A percentile compares a stretch with the other conserved stretches of the same genome.
phyloP scores from a whole-genome alignment of 192 early-diverging fungal genomes.

The Coemansia sp. region DNA sequence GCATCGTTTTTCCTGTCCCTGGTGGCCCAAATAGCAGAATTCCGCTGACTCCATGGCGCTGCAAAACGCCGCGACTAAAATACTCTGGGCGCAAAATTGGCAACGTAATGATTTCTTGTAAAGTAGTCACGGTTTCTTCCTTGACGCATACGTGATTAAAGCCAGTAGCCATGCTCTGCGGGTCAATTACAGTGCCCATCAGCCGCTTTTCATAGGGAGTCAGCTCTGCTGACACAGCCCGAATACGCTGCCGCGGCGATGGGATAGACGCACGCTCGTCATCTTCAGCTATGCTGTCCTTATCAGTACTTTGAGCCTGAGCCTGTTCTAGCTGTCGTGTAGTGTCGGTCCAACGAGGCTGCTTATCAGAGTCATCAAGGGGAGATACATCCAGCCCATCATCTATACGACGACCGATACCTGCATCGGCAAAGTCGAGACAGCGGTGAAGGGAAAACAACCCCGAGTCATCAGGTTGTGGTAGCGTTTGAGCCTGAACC shows the following conservation, averaged over 20 bases:
- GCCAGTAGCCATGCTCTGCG: conserved; percentile 53
- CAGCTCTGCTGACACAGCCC: conserved; percentile 49
- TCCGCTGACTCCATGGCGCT: conserved; percentile 67
- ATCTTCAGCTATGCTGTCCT: neutral
- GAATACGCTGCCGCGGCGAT: conserved; percentile 44
- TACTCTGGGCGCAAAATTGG: conserved; percentile 75
- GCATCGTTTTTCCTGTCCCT: conserved; percentile 83
- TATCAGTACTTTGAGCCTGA: neutral
- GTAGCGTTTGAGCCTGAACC: neutral
- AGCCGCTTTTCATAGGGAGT: conserved; percentile 74
- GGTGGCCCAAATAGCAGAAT: conserved; percentile 84
- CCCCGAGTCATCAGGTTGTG: neutral
- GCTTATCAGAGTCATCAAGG: neutral
- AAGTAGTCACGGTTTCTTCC: conserved; percentile 73
- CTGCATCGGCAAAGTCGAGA: conserved; percentile 41
- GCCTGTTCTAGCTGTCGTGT: conserved; percentile 22
- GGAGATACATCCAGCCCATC: conserved; percentile 35
- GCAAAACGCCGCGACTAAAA: conserved; percentile 69
- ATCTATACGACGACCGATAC: conserved; percentile 31
- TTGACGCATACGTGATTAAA: conserved; percentile 77
- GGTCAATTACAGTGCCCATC: conserved; percentile 76
- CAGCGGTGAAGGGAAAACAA: conserved; percentile 21
- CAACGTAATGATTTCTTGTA: conserved; percentile 81
- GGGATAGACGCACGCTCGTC: conserved; percentile 3
- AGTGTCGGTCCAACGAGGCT: conserved; percentile 25